Evolutionary conservation across 345 rosid species (phyloP).

Genomic region (Citrus inodora): DNA sequence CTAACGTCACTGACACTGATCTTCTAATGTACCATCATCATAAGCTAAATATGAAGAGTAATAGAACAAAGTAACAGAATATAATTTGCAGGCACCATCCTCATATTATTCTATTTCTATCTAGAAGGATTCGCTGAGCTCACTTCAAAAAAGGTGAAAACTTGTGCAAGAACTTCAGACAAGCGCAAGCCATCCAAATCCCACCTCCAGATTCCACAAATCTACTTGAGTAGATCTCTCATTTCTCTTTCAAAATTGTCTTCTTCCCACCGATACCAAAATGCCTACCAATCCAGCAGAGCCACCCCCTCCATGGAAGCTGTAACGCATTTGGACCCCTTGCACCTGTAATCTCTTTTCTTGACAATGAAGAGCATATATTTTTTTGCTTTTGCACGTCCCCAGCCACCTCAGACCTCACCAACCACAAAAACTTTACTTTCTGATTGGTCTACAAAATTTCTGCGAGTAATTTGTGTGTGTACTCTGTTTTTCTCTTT

Average conservation of each 20-base stretch:
- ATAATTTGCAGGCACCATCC: neutral
- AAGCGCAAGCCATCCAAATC: neutral
- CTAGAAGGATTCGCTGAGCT: conserved; percentile 11
- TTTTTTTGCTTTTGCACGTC: neutral
- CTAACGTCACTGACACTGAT: no score
- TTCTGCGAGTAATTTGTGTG: neutral
- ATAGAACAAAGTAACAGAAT: neutral
- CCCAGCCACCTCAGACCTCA: conserved; percentile 18
- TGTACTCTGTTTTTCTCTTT: neutral
- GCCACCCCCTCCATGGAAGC: conserved; percentile 24
- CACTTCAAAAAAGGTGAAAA: neutral
- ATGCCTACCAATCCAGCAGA: conserved; percentile 20
- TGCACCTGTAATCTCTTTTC: conserved; percentile 7
- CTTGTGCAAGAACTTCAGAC: neutral
- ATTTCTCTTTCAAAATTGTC: conserved; percentile 20
- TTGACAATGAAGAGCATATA: neutral
- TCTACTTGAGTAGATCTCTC: neutral
- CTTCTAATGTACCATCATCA: no score
- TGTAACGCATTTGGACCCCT: conserved; percentile 24
- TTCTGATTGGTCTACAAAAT: neutral
- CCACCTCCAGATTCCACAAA: conserved; percentile 6
- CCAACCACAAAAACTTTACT: neutral
- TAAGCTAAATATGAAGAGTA: neutral
- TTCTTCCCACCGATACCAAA: conserved; percentile 15
- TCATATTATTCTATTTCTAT: neutral